phyloP scores from a whole-genome alignment of 768 basidiomycete genomes.

The Amanita pseudoporphyria region DNA sequence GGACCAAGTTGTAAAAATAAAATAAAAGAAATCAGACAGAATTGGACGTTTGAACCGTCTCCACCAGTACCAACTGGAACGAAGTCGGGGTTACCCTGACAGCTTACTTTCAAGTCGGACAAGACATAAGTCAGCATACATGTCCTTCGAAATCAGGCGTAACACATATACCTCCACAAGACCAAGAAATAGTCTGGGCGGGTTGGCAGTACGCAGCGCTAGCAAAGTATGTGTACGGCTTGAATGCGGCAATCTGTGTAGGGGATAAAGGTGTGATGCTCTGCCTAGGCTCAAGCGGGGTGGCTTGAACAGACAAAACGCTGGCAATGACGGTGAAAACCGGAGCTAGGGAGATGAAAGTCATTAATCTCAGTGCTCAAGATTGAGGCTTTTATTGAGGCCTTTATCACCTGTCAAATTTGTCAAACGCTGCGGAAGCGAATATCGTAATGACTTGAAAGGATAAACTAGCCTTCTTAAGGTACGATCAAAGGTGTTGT shows the following conservation, averaged over 20 bases:
- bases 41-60: slow-evolving; percentile 30
- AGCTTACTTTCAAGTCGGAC: slow-evolving; percentile 2
- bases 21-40: slow-evolving; percentile 19
- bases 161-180: slow-evolving; percentile 31
- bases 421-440: no score
- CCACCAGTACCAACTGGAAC: slow-evolving; percentile 39
- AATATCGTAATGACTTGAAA: no score
- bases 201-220: slow-evolving; percentile 34
- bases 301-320: neutral
- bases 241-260: slow-evolving; percentile 26
- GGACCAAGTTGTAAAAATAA: neutral
- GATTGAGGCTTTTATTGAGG: no score
- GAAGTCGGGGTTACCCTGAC: neutral
- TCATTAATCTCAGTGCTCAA: no score
- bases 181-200: slow-evolving; percentile 30
- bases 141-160: neutral
- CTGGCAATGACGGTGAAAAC: neutral
- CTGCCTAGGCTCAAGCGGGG: slow-evolving; percentile 8
- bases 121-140: slow-evolving; percentile 7
- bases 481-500: no score
- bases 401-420: no score
- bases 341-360: no score
- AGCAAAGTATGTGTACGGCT: slow-evolving; percentile 34
- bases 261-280: slow-evolving; percentile 22
- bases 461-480: no score